Evolutionary conservation across 805 yeast species (phyloP).

Genomic region (Ogataea corticis): DNA sequence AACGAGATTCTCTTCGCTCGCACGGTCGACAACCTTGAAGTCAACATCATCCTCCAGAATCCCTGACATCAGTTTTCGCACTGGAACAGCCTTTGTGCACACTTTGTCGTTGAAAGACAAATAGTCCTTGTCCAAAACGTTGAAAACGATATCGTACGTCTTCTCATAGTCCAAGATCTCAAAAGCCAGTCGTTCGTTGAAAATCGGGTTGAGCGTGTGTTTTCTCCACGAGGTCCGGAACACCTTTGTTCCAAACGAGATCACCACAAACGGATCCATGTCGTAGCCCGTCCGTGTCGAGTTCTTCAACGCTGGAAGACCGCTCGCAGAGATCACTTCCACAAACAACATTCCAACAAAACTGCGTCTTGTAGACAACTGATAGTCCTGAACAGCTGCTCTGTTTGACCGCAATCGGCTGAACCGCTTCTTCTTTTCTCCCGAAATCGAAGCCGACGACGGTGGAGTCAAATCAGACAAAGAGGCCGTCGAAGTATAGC

Average conservation of each 20-base stretch:
- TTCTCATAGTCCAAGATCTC: constrained; percentile 70
- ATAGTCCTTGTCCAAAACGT: constrained; percentile 81
- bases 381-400: constrained; percentile 29
- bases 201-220: constrained; percentile 81
- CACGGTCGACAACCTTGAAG: constrained; percentile 14
- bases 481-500: constrained; percentile 21
- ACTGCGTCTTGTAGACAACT: constrained; percentile 37
- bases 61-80: constrained; percentile 37
- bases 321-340: constrained; percentile 71
- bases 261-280: constrained; percentile 95
- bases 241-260: constrained; percentile 85
- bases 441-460: constrained; percentile 8
- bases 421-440: constrained; percentile 13
- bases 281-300: constrained; percentile 78
- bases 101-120: constrained; percentile 83
- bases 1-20: constrained; percentile 13
- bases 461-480: constrained; percentile 22
- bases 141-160: constrained; percentile 64
- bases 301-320: constrained; percentile 75
- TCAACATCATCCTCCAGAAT: constrained; percentile 12
- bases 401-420: constrained; percentile 12
- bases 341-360: constrained; percentile 72
- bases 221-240: constrained; percentile 82
- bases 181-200: constrained; percentile 77
- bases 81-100: constrained; percentile 61